These are phyloP conservation scores for Alternaria sp. DNA, from an alignment of 2,329 filamentous ascomycete genomes.

Conservation along the genomic window DNA sequence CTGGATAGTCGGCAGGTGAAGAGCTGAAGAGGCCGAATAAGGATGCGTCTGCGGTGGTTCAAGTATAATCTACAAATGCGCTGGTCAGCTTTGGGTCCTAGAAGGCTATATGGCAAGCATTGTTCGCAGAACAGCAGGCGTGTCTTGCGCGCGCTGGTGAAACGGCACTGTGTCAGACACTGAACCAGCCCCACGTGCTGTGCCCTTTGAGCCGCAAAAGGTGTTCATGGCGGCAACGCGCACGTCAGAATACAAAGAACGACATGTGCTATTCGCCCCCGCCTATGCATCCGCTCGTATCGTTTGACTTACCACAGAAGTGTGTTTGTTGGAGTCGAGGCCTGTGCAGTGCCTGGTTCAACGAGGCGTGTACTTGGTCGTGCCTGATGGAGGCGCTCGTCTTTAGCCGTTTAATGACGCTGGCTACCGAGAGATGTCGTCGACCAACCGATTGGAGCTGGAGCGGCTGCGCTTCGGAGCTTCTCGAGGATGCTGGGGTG, in stretches of 20 bases:
- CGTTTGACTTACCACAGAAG: slow-evolving; percentile 16
- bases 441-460: neutral
- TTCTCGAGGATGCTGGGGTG: slow-evolving; percentile 4
- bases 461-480: neutral
- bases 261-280: slow-evolving; percentile 1
- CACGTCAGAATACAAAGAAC: slow-evolving; percentile 2
- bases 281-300: neutral
- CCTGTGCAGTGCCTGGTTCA: neutral
- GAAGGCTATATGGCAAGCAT: slow-evolving; percentile 15
- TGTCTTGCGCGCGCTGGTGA: slow-evolving; percentile 32
- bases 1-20: neutral
- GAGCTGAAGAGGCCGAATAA: neutral
- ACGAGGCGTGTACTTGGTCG: neutral
- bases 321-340: neutral
- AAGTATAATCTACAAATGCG: slow-evolving; percentile 19
- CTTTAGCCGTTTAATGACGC: slow-evolving; percentile 1
- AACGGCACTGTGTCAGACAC: slow-evolving; percentile 32
- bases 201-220: slow-evolving; percentile 21
- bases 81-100: slow-evolving; percentile 28
- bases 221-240: slow-evolving; percentile 1
- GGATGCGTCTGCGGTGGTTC: slow-evolving; percentile 1
- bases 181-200: slow-evolving; percentile 33
- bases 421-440: neutral
- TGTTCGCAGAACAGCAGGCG: slow-evolving; percentile 25
- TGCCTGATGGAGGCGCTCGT: neutral